Evolutionary conservation across 352 stramenopile species (phyloP), one percentile per base, ranked within the genome.

Genomic region (Thalassiosira hispida): DNA sequence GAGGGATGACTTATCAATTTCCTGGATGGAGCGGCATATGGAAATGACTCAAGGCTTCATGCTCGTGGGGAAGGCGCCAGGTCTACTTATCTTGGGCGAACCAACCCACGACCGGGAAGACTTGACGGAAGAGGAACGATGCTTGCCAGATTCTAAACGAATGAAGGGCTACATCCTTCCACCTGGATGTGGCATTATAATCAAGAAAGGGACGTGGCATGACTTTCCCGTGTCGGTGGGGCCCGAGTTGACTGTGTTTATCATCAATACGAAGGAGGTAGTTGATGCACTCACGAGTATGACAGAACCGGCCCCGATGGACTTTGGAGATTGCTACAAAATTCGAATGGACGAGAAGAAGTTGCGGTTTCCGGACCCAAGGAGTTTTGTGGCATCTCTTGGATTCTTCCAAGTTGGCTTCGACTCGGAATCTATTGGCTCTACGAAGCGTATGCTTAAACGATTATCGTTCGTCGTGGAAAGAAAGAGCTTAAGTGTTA

Each of bases 281-380:
- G 73, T 76, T 44, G 64, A 76, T 52, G 73, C 73, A 22, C 52
- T 76, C 0, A 68, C 47, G 46, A 71, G 73, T 23, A 76, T 76
- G 73, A 35, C 56, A 22, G 73, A 81, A 52, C 27, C 64, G 1
- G 23, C 20, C 0, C 64, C 64, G 0, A 76, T 72, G 55, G 51
- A 81, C 47, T 76, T 76, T 76, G 42, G 63, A 18, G 64, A 76
- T 52, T 81, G 72, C 29, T 80, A 75, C 55, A 81, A 81, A 44
- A 42, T 81, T 70, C 49, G 52, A 49, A 64, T 51, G 60, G 7
- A 69, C 8, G n/a, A 59, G 11, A 51, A 53, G 27, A 62, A 53
- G 35, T 27, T 81, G 31, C 63, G 56, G 12, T 76, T 70, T 60
- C 55, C 63, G 23, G 55, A 81, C 57, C 64, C 73, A 47, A 44